Conservation (phyloP, 1,139 yeast genomes). For the Geotrichum citri-aurantii region DNA sequence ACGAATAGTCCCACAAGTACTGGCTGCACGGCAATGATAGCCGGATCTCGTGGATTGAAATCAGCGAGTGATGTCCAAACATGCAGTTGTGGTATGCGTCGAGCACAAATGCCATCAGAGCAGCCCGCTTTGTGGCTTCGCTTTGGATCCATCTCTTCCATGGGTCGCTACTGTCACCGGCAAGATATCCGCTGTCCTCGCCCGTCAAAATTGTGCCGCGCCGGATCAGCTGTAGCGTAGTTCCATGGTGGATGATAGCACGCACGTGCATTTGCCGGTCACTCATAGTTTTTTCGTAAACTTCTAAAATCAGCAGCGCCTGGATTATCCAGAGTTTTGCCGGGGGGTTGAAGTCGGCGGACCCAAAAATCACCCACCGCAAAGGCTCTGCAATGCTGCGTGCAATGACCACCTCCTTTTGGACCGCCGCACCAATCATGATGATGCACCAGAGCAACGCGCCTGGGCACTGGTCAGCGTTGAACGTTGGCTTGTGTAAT, state of each 20-base stretch:
- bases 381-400: slow-evolving; percentile 54
- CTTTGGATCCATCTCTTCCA: slow-evolving; percentile 68
- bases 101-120: slow-evolving; percentile 72
- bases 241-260: slow-evolving; percentile 71
- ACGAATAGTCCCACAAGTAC: slow-evolving; percentile 58
- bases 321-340: slow-evolving; percentile 64
- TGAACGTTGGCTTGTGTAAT: slow-evolving; percentile 59
- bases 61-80: slow-evolving; percentile 66
- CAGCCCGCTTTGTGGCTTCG: slow-evolving; percentile 71
- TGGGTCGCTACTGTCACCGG: slow-evolving; percentile 25
- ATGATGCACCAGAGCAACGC: slow-evolving; percentile 52
- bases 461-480: slow-evolving; percentile 48
- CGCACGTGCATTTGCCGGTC: slow-evolving; percentile 58
- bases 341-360: slow-evolving; percentile 51
- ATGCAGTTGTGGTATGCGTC: slow-evolving; percentile 77
- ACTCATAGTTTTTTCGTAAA: slow-evolving; percentile 59
- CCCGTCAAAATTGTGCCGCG: slow-evolving; percentile 51
- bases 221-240: slow-evolving; percentile 64
- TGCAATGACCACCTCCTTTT: slow-evolving; percentile 38
- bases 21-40: slow-evolving; percentile 75
- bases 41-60: slow-evolving; percentile 67
- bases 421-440: slow-evolving; percentile 47
- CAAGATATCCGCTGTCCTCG: slow-evolving; percentile 11
- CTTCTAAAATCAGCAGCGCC: slow-evolving; percentile 55
- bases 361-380: slow-evolving; percentile 54